These are phyloP conservation scores for Royoungia palumana DNA, from an alignment of 768 basidiomycete genomes.

Conservation along the genomic window DNA sequence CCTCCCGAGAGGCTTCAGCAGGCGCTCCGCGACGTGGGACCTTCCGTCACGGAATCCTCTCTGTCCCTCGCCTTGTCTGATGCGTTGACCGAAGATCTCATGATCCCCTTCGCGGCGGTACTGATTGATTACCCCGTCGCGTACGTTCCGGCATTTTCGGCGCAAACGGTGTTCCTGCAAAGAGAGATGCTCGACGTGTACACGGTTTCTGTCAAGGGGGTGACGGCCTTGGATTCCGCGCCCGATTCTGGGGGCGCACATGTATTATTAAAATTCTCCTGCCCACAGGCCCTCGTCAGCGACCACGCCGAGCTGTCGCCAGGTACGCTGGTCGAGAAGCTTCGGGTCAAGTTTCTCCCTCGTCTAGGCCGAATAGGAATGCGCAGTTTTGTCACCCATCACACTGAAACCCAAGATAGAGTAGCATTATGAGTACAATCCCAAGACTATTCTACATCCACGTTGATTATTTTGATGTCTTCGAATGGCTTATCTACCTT, in stretches of 20 bases:
- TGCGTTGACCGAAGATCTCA: constrained; percentile 22
- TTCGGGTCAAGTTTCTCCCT: constrained; percentile 34
- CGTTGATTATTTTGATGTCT: constrained; percentile 87
- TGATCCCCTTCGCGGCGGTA: constrained; percentile 54
- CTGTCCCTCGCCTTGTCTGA: constrained; percentile 31
- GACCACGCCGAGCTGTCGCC: constrained; percentile 14
- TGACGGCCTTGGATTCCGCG: not conserved
- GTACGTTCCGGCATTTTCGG: constrained; percentile 45
- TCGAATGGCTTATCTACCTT: constrained; percentile 88
- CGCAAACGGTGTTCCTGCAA: constrained; percentile 40
- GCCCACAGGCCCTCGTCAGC: constrained; percentile 35
- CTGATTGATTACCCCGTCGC: constrained; percentile 61
- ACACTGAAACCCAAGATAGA: constrained; percentile 40
- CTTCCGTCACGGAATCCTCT: constrained; percentile 3
- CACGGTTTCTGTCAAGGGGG: constrained; percentile 25
- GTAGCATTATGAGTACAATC: constrained; percentile 41
- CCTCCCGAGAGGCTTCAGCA: constrained; percentile 12
- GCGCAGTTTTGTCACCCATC: constrained; percentile 29
- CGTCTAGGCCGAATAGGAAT: constrained; percentile 28
- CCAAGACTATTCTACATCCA: constrained; percentile 58
- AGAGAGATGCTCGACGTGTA: constrained; percentile 50
- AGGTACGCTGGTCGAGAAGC: constrained; percentile 24
- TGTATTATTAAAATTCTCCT: constrained; percentile 55
- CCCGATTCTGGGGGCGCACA: constrained; percentile 23
- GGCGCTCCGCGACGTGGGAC: constrained; percentile 10